phyloP scores from a whole-genome alignment of 768 basidiomycete genomes.

The Nidularia pulvinata region DNA sequence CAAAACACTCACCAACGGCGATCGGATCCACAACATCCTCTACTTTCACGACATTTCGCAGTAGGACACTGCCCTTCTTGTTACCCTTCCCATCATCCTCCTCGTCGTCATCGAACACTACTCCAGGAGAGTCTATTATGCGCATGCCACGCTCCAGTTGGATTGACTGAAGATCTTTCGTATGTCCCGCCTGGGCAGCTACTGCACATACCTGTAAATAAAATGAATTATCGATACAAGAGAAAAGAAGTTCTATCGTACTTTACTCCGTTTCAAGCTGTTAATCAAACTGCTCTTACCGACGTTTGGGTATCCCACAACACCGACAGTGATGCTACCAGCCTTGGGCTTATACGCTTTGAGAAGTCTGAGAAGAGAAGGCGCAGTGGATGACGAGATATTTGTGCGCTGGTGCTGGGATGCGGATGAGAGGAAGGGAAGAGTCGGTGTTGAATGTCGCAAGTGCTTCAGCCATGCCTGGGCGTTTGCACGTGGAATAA shows the following conservation, averaged over 20 bases:
- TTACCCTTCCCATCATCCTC: conserved; percentile 35
- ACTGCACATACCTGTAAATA: conserved; percentile 79
- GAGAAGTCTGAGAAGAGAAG: conserved; percentile 75
- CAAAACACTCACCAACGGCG: conserved; percentile 64
- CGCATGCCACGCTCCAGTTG: conserved; percentile 92
- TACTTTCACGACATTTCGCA: conserved; percentile 88
- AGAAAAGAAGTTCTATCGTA: conserved; percentile 28
- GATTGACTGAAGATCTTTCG: conserved; percentile 88
- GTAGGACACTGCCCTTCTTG: conserved; percentile 65
- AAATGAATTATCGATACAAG: neutral
- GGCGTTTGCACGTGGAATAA: conserved; percentile 87
- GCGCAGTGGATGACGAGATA: conserved; percentile 77
- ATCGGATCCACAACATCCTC: conserved; percentile 93
- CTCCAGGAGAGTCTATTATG: conserved; percentile 95
- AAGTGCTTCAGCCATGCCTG: conserved; percentile 90
- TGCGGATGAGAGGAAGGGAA: conserved; percentile 85
- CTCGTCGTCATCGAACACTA: conserved; percentile 90
- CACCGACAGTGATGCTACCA: conserved; percentile 81
- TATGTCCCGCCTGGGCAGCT: conserved; percentile 94
- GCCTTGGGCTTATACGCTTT: conserved; percentile 80
- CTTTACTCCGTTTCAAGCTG: conserved; percentile 84
- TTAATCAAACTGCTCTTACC: conserved; percentile 97
- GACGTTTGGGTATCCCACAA: conserved; percentile 97
- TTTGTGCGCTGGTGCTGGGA: conserved; percentile 78
- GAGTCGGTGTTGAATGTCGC: conserved; percentile 89